Evolutionary conservation across 129 eudicot genomes (phyloP).

Genomic region (Artemisia argyi): DNA sequence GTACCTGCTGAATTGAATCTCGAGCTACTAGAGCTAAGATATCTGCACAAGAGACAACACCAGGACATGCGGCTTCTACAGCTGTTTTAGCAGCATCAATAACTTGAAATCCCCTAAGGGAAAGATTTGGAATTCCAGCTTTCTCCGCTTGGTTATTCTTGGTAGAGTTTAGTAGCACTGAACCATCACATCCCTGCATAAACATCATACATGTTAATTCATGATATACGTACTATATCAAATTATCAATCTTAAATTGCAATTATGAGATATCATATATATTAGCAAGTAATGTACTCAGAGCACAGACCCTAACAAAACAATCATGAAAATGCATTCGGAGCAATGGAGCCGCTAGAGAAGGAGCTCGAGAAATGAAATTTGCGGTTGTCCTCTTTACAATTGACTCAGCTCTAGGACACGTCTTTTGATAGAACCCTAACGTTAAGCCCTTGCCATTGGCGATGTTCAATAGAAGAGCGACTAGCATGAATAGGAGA

Average conservation of each 20-base stretch:
- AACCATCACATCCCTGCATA: constrained; percentile 78
- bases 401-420: constrained; percentile 53
- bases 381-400: constrained; percentile 34
- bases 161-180: constrained; percentile 59
- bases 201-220: background rate
- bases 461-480: constrained; percentile 27
- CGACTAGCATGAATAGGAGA: constrained; percentile 34
- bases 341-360: constrained; percentile 64
- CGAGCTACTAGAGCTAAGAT: constrained; percentile 75
- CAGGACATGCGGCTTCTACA: constrained; percentile 59
- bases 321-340: constrained; percentile 88
- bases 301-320: constrained; percentile 58
- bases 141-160: constrained; percentile 53
- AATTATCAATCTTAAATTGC: background rate
- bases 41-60: constrained; percentile 80
- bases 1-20: constrained; percentile 40
- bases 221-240: background rate
- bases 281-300: too few relatives aligned
- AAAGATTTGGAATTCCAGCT: constrained; percentile 47
- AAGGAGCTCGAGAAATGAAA: constrained; percentile 47
- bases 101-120: constrained; percentile 58
- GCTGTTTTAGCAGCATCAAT: constrained; percentile 69
- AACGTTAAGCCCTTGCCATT: constrained; percentile 38
- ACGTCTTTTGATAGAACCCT: constrained; percentile 43
- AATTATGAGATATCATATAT: background rate